Evolutionary conservation across 2,329 filamentous ascomycete species (phyloP).

Genomic region (Cladorrhinum sp.): DNA sequence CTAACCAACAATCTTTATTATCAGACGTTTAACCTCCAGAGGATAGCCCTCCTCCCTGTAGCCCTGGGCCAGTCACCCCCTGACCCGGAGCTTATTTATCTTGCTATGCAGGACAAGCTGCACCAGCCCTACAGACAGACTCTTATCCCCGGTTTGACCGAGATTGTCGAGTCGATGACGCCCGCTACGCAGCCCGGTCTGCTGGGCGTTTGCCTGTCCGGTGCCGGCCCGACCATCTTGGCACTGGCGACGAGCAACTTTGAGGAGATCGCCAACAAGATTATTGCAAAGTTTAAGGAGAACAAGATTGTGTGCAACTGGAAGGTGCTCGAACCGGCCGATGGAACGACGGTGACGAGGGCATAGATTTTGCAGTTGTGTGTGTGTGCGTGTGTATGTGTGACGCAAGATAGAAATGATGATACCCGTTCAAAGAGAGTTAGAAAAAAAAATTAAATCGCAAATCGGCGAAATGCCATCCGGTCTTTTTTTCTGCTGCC

Average conservation of each 20-base stretch:
- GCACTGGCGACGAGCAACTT: slow-evolving; percentile 90
- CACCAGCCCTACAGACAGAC: slow-evolving; percentile 94
- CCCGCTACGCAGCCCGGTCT: slow-evolving; percentile 83
- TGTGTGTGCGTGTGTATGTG: background rate
- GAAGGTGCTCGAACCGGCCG: slow-evolving; percentile 83
- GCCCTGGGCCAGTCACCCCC: slow-evolving; percentile 87
- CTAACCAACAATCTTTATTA: background rate
- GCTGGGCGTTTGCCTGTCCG: slow-evolving; percentile 89
- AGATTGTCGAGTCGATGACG: slow-evolving; percentile 88
- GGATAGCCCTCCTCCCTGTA: slow-evolving; percentile 85
- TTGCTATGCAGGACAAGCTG: slow-evolving; percentile 97
- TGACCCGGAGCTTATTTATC: slow-evolving; percentile 89
- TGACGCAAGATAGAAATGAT: slow-evolving; percentile 18
- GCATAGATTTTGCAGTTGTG: slow-evolving; percentile 11
- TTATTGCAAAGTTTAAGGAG: slow-evolving; percentile 70
- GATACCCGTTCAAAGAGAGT: slow-evolving; percentile 15
- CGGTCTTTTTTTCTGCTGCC: background rate
- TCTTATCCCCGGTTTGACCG: slow-evolving; percentile 85
- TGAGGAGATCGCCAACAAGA: slow-evolving; percentile 75
- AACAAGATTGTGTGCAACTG: slow-evolving; percentile 78
- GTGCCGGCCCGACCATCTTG: slow-evolving; percentile 91
- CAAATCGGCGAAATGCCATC: background rate
- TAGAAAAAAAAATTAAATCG: background rate
- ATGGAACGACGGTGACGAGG: slow-evolving; percentile 54
- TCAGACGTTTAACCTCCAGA: slow-evolving; percentile 88